These are phyloP conservation scores for Begonia masoniana DNA, from an alignment of 306 rosid genomes.

Conservation along the genomic window DNA sequence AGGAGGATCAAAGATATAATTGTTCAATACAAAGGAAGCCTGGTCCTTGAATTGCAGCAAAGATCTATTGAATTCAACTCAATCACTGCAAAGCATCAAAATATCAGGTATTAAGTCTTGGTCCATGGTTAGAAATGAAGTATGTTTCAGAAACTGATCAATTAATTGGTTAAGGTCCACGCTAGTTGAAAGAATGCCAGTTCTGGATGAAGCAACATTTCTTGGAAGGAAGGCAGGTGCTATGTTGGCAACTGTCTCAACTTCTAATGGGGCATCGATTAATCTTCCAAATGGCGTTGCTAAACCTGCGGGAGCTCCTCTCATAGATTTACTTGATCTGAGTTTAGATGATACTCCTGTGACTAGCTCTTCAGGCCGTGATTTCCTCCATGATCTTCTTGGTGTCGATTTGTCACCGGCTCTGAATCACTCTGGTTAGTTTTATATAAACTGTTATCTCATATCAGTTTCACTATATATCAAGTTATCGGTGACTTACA, in stretches of 20 bases:
- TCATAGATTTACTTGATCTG: slow-evolving; percentile 83
- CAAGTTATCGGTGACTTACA: no score
- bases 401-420: slow-evolving; percentile 57
- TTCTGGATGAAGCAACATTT: slow-evolving; percentile 79
- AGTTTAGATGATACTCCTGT: slow-evolving; percentile 66
- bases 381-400: slow-evolving; percentile 89
- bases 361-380: slow-evolving; percentile 69
- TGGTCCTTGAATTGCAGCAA: slow-evolving; percentile 96
- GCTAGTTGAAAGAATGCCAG: slow-evolving; percentile 94
- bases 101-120: slow-evolving; percentile 49
- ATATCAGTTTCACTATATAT: no score
- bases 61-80: slow-evolving; percentile 87
- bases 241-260: slow-evolving; percentile 37
- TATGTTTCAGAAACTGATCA: slow-evolving; percentile 12
- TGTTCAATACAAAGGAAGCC: slow-evolving; percentile 71
- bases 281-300: slow-evolving; percentile 70
- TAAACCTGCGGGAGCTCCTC: slow-evolving; percentile 61
- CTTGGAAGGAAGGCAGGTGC: slow-evolving; percentile 67
- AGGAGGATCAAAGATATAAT: slow-evolving; percentile 80
- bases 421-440: slow-evolving; percentile 63
- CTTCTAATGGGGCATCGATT: slow-evolving; percentile 41
- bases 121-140: not conserved
- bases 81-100: slow-evolving; percentile 59
- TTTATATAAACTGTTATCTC: not conserved
- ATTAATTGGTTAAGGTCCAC: slow-evolving; percentile 42